Percentiles rank a stretch among this genome's conserved stretches.
These are phyloP conservation scores for Serendipita sp. DNA, from an alignment of 768 basidiomycete genomes.

Conservation along the genomic window DNA sequence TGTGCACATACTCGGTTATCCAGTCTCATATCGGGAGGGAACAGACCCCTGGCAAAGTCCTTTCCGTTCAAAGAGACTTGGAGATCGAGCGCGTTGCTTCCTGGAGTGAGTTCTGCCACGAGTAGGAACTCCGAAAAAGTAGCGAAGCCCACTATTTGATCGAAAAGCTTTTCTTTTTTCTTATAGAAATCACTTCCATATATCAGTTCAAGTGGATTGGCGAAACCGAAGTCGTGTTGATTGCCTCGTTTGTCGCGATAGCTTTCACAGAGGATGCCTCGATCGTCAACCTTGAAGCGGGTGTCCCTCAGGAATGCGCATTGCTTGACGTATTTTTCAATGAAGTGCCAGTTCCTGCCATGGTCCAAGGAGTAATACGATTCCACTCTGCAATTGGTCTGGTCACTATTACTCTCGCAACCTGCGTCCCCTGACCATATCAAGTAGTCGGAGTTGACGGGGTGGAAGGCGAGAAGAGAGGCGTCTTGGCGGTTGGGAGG, in stretches of 20 bases:
- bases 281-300: constrained; percentile 61
- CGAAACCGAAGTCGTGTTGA: constrained; percentile 40
- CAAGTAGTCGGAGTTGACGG: constrained; percentile 53
- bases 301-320: constrained; percentile 85
- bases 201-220: constrained; percentile 63
- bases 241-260: constrained; percentile 67
- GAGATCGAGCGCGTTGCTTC: constrained; percentile 49
- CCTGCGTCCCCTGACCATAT: constrained; percentile 76
- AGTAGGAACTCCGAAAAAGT: constrained; percentile 95
- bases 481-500: constrained; percentile 67
- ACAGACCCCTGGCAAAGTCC: constrained; percentile 69
- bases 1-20: constrained; percentile 52
- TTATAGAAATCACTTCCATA: constrained; percentile 58
- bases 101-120: constrained; percentile 70
- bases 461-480: constrained; percentile 75
- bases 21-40: constrained; percentile 82
- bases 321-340: constrained; percentile 78
- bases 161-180: constrained; percentile 62
- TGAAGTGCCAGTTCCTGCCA: constrained; percentile 54
- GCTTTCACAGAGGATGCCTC: constrained; percentile 85
- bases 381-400: constrained; percentile 49
- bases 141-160: constrained; percentile 82
- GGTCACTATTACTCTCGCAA: constrained; percentile 31
- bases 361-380: constrained; percentile 63
- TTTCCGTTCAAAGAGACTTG: constrained; percentile 88